Conservation (phyloP, 805 yeast species). For the Pichia rugopelliculosa region DNA sequence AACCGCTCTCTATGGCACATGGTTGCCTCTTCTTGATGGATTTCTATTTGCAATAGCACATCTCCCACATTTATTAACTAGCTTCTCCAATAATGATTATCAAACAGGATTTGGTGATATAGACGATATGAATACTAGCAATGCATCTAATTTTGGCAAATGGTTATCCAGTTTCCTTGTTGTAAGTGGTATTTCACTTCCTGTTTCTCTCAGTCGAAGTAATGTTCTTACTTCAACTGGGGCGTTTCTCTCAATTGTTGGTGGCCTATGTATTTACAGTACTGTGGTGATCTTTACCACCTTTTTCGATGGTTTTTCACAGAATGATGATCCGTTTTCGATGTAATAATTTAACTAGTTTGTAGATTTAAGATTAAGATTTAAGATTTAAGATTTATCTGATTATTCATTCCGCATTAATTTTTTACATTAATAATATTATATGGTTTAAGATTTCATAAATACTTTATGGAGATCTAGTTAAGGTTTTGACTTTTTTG, state of each 20-base stretch:
- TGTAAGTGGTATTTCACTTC: conserved; percentile 66
- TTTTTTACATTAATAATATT: no score
- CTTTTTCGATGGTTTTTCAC: conserved; percentile 54
- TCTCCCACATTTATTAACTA: conserved; percentile 56
- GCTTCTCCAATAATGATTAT: conserved; percentile 32
- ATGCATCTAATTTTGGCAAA: conserved; percentile 69
- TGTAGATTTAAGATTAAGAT: no score
- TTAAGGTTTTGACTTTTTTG: no score
- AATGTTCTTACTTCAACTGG: conserved; percentile 65
- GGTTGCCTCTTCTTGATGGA: conserved; percentile 78
- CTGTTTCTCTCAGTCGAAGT: conserved; percentile 70
- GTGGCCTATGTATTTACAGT: conserved; percentile 78
- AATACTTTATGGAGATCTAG: no score
- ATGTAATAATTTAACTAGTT: background rate
- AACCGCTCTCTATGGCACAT: conserved; percentile 80
- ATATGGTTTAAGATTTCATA: no score
- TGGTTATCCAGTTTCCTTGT: conserved; percentile 73
- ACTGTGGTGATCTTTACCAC: conserved; percentile 77
- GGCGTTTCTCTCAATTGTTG: conserved; percentile 65
- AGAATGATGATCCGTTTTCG: conserved; percentile 31
- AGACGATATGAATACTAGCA: conserved; percentile 41
- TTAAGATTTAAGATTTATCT: no score
- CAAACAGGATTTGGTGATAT: conserved; percentile 46
- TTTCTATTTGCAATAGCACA: conserved; percentile 63
- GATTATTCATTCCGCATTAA: no score